Evolutionary conservation across 2,329 filamentous ascomycete genomes (phyloP).

Genomic region (Arthrobotrys musiformis): DNA sequence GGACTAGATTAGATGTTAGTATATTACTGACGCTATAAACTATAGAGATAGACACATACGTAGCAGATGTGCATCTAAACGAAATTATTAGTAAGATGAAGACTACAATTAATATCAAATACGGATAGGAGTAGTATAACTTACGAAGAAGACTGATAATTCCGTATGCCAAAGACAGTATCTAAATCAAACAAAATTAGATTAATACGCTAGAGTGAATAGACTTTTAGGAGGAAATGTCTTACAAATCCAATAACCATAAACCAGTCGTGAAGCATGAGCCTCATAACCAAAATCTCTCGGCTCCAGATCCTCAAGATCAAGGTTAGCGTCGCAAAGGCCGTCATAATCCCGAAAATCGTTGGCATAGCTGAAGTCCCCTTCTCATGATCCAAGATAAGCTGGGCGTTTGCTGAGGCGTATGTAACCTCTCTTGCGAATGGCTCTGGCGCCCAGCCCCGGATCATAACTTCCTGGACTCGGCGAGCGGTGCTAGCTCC

Average conservation of each 20-base stretch:
- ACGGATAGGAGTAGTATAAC: not conserved
- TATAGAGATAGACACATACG: conserved; percentile 1
- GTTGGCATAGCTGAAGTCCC: conserved; percentile 14
- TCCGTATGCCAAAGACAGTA: conserved; percentile 30
- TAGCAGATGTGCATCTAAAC: conserved; percentile 27
- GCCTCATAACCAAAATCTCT: conserved; percentile 29
- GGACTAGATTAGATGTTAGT: conserved; percentile 17
- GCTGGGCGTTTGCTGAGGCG: conserved; percentile 10
- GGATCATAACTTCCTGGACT: conserved; percentile 5
- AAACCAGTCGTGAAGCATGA: conserved; percentile 51
- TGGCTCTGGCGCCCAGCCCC: conserved; percentile 14
- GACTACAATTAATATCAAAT: not conserved
- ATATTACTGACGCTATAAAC: not conserved
- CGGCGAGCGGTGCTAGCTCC: conserved; percentile 19
- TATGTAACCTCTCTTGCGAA: conserved; percentile 11
- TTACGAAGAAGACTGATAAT: conserved; percentile 40
- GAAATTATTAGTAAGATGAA: not conserved
- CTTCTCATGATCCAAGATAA: conserved; percentile 2
- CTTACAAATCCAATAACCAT: conserved; percentile 50
- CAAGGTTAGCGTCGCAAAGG: conserved; percentile 22
- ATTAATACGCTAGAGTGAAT: not conserved
- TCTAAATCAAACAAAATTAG: not conserved
- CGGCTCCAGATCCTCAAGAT: conserved; percentile 39
- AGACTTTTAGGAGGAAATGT: not conserved
- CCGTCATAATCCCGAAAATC: conserved; percentile 18